phyloP scores from a whole-genome alignment of 2,329 filamentous ascomycete genomes.

The Cryphonectria radicalis region DNA sequence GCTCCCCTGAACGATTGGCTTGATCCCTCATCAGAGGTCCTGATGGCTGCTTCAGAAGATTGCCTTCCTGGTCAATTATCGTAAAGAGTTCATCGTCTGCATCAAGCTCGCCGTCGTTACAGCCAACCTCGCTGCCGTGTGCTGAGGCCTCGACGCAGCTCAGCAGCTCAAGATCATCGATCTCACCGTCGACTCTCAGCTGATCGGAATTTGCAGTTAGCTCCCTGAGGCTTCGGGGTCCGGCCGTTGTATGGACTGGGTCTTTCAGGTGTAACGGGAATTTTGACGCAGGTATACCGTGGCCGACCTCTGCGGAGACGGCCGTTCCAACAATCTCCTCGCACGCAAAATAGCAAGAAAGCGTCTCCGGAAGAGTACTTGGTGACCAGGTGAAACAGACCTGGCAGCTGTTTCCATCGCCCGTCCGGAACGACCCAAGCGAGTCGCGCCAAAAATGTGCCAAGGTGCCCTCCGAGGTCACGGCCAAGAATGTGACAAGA shows the following conservation, averaged over 20 bases:
- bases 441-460: conserved; percentile 70
- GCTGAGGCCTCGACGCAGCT: conserved; percentile 34
- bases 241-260: not conserved
- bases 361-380: conserved; percentile 55
- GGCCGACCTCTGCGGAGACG: conserved; percentile 37
- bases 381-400: conserved; percentile 64
- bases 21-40: no score
- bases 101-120: not conserved
- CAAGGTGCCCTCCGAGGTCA: conserved; percentile 70
- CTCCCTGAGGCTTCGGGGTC: not conserved
- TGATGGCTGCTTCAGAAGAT: not conserved
- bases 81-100: not conserved
- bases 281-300: conserved; percentile 30
- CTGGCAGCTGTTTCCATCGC: conserved; percentile 53
- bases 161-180: conserved; percentile 50
- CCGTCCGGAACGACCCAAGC: conserved; percentile 66
- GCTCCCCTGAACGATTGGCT: conserved; percentile 15
- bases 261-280: conserved; percentile 22
- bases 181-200: conserved; percentile 38
- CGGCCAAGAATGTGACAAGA: conserved; percentile 74
- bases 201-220: conserved; percentile 26
- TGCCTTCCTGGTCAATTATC: not conserved
- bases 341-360: conserved; percentile 76
- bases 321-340: conserved; percentile 77
- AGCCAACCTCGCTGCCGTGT: no score